phyloP scores from a whole-genome alignment of 805 yeast species.

The Myxozyma melibiosi region DNA sequence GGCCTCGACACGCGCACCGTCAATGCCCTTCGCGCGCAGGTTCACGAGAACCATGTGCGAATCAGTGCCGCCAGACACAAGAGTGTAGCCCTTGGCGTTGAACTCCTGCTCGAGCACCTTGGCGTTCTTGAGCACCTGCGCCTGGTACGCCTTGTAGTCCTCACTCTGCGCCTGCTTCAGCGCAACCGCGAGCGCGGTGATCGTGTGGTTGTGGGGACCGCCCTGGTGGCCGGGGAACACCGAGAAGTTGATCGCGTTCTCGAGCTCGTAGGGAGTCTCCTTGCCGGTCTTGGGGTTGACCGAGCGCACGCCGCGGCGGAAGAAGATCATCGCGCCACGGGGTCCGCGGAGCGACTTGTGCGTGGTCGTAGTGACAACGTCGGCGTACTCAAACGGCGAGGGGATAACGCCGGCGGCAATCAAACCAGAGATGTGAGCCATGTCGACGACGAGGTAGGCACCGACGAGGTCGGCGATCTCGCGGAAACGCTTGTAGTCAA shows the following conservation, averaged over 20 bases:
- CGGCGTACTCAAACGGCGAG: conserved; percentile 95
- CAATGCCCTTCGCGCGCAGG: conserved; percentile 85
- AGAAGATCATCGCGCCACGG: conserved; percentile 99
- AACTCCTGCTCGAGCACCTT: conserved; percentile 77
- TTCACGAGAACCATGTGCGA: conserved; percentile 93
- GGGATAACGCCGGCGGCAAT: conserved; percentile 95
- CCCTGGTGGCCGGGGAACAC: conserved; percentile 99
- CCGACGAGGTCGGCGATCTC: conserved; percentile 96
- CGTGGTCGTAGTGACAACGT: conserved; percentile 96
- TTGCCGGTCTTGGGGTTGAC: conserved; percentile 87
- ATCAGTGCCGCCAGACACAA: conserved; percentile 95
- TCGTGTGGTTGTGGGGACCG: conserved; percentile 99
- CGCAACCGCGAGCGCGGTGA: conserved; percentile 95
- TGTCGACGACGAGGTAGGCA: conserved; percentile 93
- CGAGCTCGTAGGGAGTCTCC: conserved; percentile 87
- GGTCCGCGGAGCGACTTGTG: conserved; percentile 99
- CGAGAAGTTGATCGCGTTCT: conserved; percentile 92
- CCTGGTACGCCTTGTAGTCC: conserved; percentile 88
- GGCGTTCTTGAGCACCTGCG: conserved; percentile 86
- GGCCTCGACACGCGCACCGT: conserved; percentile 96
- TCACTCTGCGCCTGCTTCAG: conserved; percentile 90
- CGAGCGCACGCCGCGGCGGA: conserved; percentile 92
- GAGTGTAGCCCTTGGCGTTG: conserved; percentile 68
- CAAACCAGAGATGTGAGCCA: conserved; percentile 98
- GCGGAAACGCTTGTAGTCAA: conserved; percentile 96